Evolutionary conservation across 805 yeast genomes (phyloP), one percentile per base, ranked within the genome.

Genomic region (Nakazawaea wickerhamii): DNA sequence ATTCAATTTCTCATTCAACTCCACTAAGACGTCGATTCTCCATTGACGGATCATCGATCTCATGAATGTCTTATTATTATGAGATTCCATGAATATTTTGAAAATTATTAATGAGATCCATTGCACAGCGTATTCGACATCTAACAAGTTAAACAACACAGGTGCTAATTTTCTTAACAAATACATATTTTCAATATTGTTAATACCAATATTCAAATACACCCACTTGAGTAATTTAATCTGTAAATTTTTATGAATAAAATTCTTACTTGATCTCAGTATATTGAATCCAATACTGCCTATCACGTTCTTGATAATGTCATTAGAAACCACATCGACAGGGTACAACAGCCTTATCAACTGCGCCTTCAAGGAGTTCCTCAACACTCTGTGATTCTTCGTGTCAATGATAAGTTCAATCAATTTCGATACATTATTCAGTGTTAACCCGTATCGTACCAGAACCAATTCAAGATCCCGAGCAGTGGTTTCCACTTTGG

Each of bases 251-350:
- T 38, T 27, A 17, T 33, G 46, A 5, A 43, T 27, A 23, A 38
- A 43, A 18, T 27, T 19, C 14, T 37, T 36, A 2, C 10, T 33
- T 14, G 13, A 15, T 7, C 15, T 26, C 19, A 5, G 3, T 9
- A 27, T n/a, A 28, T 38, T 35, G 8, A 38, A 32, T 10, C 46
- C 46, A 8, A 43, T 38, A 8, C 42, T 34, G 3, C 43, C 42
- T 3, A 43, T 14, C 4, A 43, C 15, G 4, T 13, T 22, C 10
- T 38, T 34, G 3, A 43, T 25, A 10, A 30, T 23, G 35, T 38
- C 43, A 34, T 25, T 38, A 5, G 30, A 14, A 8, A 43, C 17
- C 6, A 36, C 37, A 8, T 38, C 13, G 13, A 37, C n/a, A n/a
- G 46, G 43, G 11, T 31, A 33, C 19, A 43, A 30, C 5, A 14